Evolutionary conservation across 345 rosid species (phyloP).

Genomic region (Syzygium grande): DNA sequence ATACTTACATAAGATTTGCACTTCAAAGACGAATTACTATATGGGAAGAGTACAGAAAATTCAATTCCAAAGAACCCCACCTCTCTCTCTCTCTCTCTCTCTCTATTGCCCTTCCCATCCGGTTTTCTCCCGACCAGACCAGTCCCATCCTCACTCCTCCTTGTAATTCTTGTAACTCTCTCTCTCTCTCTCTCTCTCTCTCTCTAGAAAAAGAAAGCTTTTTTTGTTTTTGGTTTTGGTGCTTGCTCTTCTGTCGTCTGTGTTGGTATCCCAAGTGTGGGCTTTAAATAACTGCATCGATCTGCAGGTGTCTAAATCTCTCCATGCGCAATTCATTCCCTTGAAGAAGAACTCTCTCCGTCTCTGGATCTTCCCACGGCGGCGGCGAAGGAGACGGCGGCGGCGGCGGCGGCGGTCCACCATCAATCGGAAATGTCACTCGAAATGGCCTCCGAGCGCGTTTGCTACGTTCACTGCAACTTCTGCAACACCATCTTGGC

Average conservation of each 20-base stretch:
- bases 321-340: background rate
- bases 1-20: background rate
- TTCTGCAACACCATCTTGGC: conserved; percentile 96
- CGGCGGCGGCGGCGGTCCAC: background rate
- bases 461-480: conserved; percentile 97
- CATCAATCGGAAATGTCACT: conserved; percentile 35
- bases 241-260: background rate
- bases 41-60: background rate
- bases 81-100: background rate
- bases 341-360: background rate
- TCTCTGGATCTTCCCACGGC: background rate
- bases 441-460: conserved; percentile 67
- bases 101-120: conserved; percentile 1
- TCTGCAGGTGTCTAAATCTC: background rate
- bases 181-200: conserved; percentile 24
- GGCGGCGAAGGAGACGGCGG: background rate
- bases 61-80: background rate
- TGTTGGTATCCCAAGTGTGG: background rate
- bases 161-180: conserved; percentile 18
- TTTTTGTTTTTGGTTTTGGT: conserved; percentile 1
- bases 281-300: conserved; percentile 2
- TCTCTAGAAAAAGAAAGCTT: conserved; percentile 1
- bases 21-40: background rate
- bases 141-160: conserved; percentile 20
- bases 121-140: conserved; percentile 28